Base-by-base conservation (phyloP, 2,329 filamentous ascomycete genomes). In the Emergomyces pasteurianus region DNA sequence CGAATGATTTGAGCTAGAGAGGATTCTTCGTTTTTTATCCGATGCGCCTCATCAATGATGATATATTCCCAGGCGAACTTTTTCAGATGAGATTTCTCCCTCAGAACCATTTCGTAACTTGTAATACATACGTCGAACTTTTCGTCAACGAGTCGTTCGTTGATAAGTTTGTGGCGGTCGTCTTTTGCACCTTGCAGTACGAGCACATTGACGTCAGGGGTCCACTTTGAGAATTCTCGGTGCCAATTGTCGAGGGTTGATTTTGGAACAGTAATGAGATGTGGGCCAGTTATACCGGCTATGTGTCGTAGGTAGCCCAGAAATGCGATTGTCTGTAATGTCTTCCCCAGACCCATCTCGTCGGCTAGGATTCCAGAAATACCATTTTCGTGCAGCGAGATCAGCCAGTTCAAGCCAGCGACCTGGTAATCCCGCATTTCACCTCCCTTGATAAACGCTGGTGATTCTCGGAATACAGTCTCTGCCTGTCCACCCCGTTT, bases 31-130 rank as follows among this genome's bases (percentile, higher is more conserved):
- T 99, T 99, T 80, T 99, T 99, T 83, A 99, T 99, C 63, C 94
- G 90, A 75, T 99, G 94, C 1, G 94, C 87, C 77, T 99, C 94
- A 69, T 99, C 94, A 65, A 99, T 96, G 67, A 99, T 96, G 74
- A 99, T 99, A 75, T 99, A 99, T 74, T 99, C 92, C 94, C 94
- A 99, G 0, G 94, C 92, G 73, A 99, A 95, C 74, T 97, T 97
- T 78, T 94, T 96, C 66, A 99, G 76, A 67, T 96, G 90, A 0
- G 89, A 81, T 78, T 99, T 97, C 72, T 99, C 94, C 61, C 94
- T 86, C 14, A 99, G 81, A 62, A 99, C 91, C 92, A 99, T 97
- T 74, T 99, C 94, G 77, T 99, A 99, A 73, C 92, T 96, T 16
- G 94, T 99, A 72, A 99, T 89, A 77, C 92, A 96, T 21, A 97